Evolutionary conservation across 805 yeast species (phyloP).

Genomic region (Candida oleophila): DNA sequence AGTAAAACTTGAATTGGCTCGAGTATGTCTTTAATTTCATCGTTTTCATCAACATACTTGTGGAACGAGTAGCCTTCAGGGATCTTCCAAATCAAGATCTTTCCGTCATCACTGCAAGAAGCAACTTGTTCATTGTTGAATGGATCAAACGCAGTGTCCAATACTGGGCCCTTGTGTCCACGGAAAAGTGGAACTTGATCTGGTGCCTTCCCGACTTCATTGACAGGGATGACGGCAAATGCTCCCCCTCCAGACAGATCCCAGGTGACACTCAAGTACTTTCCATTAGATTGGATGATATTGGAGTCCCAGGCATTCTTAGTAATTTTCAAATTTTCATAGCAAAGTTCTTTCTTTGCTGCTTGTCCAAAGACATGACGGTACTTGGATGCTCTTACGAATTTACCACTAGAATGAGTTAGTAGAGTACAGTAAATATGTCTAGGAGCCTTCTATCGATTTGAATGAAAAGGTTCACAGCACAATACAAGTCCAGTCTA

Average conservation of each 20-base stretch:
- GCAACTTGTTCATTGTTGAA: conserved; percentile 74
- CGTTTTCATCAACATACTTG: conserved; percentile 51
- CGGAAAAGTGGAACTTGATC: conserved; percentile 91
- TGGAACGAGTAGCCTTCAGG: conserved; percentile 70
- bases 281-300: conserved; percentile 81
- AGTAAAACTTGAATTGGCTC: conserved; percentile 65
- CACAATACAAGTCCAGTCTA: no score
- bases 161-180: conserved; percentile 93
- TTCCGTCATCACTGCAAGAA: conserved; percentile 78
- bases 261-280: conserved; percentile 86
- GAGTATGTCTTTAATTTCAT: conserved; percentile 59
- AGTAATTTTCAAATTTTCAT: conserved; percentile 74
- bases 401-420: conserved; percentile 38
- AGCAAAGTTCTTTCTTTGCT: conserved; percentile 62
- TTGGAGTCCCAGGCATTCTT: conserved; percentile 97
- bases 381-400: conserved; percentile 94
- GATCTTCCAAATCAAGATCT: conserved; percentile 81
- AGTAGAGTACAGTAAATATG: neutral
- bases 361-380: conserved; percentile 96
- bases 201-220: conserved; percentile 88
- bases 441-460: no score
- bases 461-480: no score
- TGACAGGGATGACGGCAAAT: conserved; percentile 86
- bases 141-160: conserved; percentile 95
- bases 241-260: conserved; percentile 97